Evolutionary conservation across 139 green algal genomes (phyloP).

Genomic region (Haematococcus lacustris): DNA sequence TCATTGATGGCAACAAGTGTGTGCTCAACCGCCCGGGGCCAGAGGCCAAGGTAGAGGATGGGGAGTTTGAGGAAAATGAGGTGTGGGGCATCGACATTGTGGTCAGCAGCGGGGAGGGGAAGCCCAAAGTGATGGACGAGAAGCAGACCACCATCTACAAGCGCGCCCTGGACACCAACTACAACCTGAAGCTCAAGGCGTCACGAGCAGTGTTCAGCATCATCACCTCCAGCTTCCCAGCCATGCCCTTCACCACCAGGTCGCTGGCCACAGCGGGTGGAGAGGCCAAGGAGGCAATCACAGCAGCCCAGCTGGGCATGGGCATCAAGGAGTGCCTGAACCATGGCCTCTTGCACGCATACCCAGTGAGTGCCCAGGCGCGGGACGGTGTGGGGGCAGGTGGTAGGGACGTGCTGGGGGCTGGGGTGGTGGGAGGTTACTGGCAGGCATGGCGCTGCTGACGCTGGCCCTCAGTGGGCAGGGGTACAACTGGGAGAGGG

Average conservation of each 20-base stretch:
- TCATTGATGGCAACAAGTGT: constrained; percentile 97
- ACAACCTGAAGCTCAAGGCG: constrained; percentile 86
- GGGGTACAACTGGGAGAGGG: too few relatives aligned
- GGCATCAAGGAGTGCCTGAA: constrained; percentile 78
- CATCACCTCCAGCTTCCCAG: constrained; percentile 78
- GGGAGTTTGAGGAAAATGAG: constrained; percentile 93
- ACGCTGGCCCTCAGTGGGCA: too few relatives aligned
- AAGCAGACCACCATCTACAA: constrained; percentile 98
- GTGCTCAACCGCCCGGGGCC: constrained; percentile 80
- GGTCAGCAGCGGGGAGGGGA: constrained; percentile 82
- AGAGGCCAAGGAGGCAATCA: constrained; percentile 16
- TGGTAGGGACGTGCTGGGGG: too few relatives aligned
- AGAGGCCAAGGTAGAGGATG: constrained; percentile 83
- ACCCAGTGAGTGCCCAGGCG: too few relatives aligned
- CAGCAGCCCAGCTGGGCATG: constrained; percentile 17
- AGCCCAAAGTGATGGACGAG: constrained; percentile 79
- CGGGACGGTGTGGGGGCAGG: too few relatives aligned
- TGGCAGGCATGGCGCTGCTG: too few relatives aligned
- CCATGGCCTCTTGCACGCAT: constrained; percentile 88
- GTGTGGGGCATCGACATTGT: constrained; percentile 85
- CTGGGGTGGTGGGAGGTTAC: too few relatives aligned
- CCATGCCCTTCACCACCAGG: constrained; percentile 86
- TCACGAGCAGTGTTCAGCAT: constrained; percentile 74
- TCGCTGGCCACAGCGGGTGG: too few relatives aligned
- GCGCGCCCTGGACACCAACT: constrained; percentile 83